Conservation (phyloP, 139 green algal genomes). For the Micromonas pusilla region DNA sequence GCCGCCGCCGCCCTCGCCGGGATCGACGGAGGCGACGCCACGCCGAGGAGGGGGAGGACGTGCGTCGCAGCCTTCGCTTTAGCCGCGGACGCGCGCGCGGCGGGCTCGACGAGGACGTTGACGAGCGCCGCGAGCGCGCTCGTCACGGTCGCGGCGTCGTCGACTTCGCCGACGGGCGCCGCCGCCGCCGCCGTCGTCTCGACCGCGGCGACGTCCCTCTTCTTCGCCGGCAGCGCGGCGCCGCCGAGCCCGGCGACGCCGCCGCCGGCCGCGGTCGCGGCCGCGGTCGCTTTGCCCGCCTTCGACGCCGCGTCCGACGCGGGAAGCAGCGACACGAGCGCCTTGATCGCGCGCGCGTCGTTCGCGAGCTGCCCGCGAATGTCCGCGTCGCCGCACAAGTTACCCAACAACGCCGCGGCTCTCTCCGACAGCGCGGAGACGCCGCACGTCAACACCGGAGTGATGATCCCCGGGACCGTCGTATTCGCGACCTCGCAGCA, state of each 20-base stretch:
- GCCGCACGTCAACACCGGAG: neutral
- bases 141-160: neutral
- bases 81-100: neutral
- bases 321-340: neutral
- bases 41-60: neutral
- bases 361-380: neutral
- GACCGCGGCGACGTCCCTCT: no score
- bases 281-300: no score
- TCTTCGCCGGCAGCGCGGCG: no score
- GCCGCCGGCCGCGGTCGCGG: no score
- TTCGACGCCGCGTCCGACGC: no score
- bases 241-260: no score
- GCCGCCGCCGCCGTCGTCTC: no score
- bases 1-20: neutral
- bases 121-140: neutral
- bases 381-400: conserved; percentile 8
- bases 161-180: no score
- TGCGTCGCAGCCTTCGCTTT: neutral
- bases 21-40: neutral
- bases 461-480: neutral
- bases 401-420: conserved; percentile 14
- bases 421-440: neutral
- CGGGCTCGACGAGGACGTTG: neutral
- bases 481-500: neutral
- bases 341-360: neutral